phyloP scores from a whole-genome alignment of 2,329 filamentous ascomycete species.

The Aspergillus fijiensis region DNA sequence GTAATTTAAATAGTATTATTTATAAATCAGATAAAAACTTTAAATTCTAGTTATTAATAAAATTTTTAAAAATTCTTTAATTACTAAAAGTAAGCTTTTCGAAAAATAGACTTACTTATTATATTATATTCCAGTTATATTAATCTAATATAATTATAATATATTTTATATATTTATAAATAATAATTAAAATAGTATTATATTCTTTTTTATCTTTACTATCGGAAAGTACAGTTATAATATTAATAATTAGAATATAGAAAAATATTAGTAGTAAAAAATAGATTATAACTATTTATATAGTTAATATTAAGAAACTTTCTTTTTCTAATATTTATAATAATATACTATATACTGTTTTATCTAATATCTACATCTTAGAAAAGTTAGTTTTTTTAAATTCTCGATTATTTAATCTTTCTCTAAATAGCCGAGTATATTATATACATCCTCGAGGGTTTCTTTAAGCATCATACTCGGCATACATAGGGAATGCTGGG shows the following conservation, averaged over 20 bases:
- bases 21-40: conserved; percentile 8
- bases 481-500: too few relatives aligned
- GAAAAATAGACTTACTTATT: neutral
- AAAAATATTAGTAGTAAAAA: neutral
- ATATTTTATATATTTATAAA: neutral
- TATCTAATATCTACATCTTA: neutral
- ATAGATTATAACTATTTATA: neutral
- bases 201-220: neutral
- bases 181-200: neutral
- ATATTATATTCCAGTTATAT: neutral
- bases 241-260: neutral
- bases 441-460: neutral
- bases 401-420: neutral
- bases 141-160: neutral
- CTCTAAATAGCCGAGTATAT: neutral
- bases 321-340: neutral
- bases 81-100: neutral
- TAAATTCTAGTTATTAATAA: conserved; percentile 1
- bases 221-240: neutral
- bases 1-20: conserved; percentile 12
- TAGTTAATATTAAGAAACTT: too few relatives aligned
- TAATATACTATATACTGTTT: neutral
- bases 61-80: neutral
- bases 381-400: neutral
- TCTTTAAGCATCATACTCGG: too few relatives aligned